Conservation (phyloP, 2,329 filamentous ascomycete species). For the Lachnellula subtilissima region DNA sequence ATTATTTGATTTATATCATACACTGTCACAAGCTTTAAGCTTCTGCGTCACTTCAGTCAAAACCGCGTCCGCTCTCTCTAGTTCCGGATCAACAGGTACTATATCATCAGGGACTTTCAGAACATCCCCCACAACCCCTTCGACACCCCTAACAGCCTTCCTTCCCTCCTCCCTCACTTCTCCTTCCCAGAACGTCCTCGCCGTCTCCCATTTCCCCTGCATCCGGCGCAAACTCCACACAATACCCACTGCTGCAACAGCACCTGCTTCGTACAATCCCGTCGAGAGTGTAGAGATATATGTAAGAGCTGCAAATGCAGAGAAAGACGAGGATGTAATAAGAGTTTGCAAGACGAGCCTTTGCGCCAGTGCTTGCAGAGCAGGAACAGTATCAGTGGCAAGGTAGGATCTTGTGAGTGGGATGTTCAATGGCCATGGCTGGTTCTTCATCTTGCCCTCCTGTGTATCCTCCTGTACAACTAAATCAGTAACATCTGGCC, state of each 20-base stretch:
- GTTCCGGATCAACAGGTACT: conserved; percentile 15
- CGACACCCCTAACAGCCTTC: conserved; percentile 54
- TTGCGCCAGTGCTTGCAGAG: conserved; percentile 68
- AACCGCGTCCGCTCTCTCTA: conserved; percentile 20
- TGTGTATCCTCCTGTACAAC: conserved; percentile 15
- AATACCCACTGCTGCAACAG: conserved; percentile 56
- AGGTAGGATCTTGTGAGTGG: conserved; percentile 64
- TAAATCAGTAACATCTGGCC: conserved; percentile 19
- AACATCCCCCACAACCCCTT: conserved; percentile 47
- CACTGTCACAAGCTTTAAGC: conserved; percentile 16
- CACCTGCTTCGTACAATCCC: conserved; percentile 55
- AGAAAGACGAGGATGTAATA: conserved; percentile 62
- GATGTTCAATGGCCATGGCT: conserved; percentile 69
- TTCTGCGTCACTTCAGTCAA: conserved; percentile 18
- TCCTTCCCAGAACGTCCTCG: conserved; percentile 57
- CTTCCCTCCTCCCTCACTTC: conserved; percentile 64
- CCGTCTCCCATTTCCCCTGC: conserved; percentile 59
- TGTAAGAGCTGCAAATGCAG: conserved; percentile 48
- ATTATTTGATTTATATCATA: not conserved
- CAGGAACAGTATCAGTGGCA: conserved; percentile 61
- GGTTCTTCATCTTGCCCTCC: conserved; percentile 9
- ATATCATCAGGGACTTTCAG: conserved; percentile 31
- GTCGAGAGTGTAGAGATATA: conserved; percentile 53
- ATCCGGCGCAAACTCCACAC: conserved; percentile 55
- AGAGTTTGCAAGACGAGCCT: conserved; percentile 67